Evolutionary conservation across 305 asterid species (phyloP).

Genomic region (Fraxinus xanthoxyloides): DNA sequence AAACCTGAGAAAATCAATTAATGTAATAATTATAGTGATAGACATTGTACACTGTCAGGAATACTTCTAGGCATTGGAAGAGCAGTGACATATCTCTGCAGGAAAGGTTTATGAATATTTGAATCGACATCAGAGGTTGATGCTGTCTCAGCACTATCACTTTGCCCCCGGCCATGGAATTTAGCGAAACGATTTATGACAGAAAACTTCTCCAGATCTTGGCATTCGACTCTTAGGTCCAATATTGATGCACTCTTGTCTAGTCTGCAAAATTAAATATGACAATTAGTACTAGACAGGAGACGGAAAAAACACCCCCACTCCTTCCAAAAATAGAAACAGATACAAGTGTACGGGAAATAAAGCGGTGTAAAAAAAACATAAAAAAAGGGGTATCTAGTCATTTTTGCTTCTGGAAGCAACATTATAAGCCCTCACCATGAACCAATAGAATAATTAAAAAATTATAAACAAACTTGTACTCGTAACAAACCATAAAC

Average conservation of each 20-base stretch:
- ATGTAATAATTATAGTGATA: slow-evolving; percentile 54
- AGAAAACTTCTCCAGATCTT: slow-evolving; percentile 82
- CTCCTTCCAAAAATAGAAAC: not conserved
- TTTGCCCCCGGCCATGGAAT: slow-evolving; percentile 82
- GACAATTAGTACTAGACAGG: not conserved
- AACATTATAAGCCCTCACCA: not conserved
- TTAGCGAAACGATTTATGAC: slow-evolving; percentile 82
- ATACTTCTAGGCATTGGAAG: slow-evolving; percentile 68
- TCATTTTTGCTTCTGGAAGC: not conserved
- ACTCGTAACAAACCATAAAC: not conserved
- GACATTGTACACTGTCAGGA: slow-evolving; percentile 76
- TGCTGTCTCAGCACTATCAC: slow-evolving; percentile 46
- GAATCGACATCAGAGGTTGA: slow-evolving; percentile 47
- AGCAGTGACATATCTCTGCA: slow-evolving; percentile 77
- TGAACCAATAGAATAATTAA: not conserved
- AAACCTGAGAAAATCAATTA: slow-evolving; percentile 26
- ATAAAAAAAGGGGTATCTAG: not conserved
- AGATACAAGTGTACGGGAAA: not conserved
- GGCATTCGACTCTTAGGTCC: slow-evolving; percentile 73
- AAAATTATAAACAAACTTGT: not conserved
- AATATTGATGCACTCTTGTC: slow-evolving; percentile 66
- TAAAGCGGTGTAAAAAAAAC: not conserved
- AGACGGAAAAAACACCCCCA: not conserved
- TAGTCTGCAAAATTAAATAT: slow-evolving; percentile 45
- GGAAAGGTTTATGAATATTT: slow-evolving; percentile 43